phyloP scores from a whole-genome alignment of 2,329 filamentous ascomycete species.

The Graphiopsis chlorocephala region DNA sequence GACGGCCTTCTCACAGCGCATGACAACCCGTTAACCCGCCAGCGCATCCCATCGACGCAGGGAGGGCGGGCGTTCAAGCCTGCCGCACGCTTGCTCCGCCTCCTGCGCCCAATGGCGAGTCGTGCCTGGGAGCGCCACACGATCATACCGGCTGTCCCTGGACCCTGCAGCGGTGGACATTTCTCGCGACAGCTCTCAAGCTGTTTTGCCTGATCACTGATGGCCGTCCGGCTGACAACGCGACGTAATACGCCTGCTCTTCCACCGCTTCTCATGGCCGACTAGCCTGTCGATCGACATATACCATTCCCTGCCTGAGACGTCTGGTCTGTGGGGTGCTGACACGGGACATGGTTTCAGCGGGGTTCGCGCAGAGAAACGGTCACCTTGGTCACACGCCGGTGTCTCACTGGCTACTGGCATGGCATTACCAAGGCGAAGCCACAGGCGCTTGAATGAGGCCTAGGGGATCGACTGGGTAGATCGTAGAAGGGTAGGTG shows the following conservation, averaged over 20 bases:
- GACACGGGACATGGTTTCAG: constrained; percentile 14
- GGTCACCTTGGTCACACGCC: constrained; percentile 16
- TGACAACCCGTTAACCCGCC: constrained; percentile 9
- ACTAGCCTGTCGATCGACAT: constrained; percentile 6
- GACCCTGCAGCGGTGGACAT: constrained; percentile 5
- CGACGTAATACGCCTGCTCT: constrained; percentile 6
- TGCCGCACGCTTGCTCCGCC: background rate
- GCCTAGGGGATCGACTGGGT: constrained; percentile 8
- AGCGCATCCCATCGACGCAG: constrained; percentile 13
- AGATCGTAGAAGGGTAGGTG: background rate
- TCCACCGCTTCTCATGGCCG: constrained; percentile 6
- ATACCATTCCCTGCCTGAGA: constrained; percentile 4
- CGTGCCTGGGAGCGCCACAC: constrained; percentile 14
- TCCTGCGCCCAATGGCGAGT: constrained; percentile 7
- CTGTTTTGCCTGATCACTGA: constrained; percentile 8
- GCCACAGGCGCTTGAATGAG: background rate
- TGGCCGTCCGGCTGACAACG: constrained; percentile 4
- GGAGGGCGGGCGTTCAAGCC: constrained; percentile 6
- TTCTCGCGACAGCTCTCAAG: background rate
- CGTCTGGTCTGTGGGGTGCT: constrained; percentile 11
- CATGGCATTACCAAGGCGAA: background rate
- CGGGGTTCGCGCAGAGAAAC: constrained; percentile 14
- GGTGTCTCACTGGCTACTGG: constrained; percentile 13
- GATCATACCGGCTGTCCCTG: constrained; percentile 8
- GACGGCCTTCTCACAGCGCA: background rate